These are phyloP conservation scores for Ligustrum vulgare DNA, from an alignment of 257 asterid genomes.

Conservation along the genomic window DNA sequence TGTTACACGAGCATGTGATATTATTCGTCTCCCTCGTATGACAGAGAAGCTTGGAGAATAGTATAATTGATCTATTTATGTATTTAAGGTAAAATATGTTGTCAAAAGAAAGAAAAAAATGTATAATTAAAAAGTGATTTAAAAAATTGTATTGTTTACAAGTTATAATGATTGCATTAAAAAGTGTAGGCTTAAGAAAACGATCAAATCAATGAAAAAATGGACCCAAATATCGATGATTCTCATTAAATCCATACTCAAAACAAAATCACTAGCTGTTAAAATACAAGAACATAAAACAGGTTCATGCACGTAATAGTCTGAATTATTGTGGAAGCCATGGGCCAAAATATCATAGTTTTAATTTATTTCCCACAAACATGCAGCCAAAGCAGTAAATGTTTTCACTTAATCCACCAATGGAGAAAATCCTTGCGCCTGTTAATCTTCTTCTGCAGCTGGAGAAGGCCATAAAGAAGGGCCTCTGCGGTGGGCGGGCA, in stretches of 20 bases:
- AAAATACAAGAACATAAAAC: neutral
- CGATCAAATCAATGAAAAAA: neutral
- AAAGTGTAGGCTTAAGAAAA: too few relatives aligned
- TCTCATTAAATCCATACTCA: neutral
- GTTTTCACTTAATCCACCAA: conserved; percentile 85
- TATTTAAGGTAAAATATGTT: too few relatives aligned
- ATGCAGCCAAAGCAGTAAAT: conserved; percentile 17
- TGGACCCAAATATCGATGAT: neutral
- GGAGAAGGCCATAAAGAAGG: conserved; percentile 88
- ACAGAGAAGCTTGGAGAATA: too few relatives aligned
- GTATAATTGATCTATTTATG: too few relatives aligned
- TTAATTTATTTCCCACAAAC: conserved; percentile 30
- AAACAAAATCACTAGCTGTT: neutral
- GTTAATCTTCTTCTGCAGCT: conserved; percentile 90
- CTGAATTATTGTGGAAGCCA: neutral
- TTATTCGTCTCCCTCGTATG: too few relatives aligned
- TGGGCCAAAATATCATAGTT: conserved; percentile 1
- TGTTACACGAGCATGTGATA: too few relatives aligned
- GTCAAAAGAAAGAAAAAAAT: too few relatives aligned
- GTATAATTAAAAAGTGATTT: too few relatives aligned
- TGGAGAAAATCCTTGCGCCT: conserved; percentile 93
- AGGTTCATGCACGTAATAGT: neutral
- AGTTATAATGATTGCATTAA: too few relatives aligned
- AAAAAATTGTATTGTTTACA: too few relatives aligned
- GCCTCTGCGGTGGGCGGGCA: conserved; percentile 99